Evolutionary conservation across 108 stramenopile species (phyloP).

Genomic region (Nannochloropsis gaditana): DNA sequence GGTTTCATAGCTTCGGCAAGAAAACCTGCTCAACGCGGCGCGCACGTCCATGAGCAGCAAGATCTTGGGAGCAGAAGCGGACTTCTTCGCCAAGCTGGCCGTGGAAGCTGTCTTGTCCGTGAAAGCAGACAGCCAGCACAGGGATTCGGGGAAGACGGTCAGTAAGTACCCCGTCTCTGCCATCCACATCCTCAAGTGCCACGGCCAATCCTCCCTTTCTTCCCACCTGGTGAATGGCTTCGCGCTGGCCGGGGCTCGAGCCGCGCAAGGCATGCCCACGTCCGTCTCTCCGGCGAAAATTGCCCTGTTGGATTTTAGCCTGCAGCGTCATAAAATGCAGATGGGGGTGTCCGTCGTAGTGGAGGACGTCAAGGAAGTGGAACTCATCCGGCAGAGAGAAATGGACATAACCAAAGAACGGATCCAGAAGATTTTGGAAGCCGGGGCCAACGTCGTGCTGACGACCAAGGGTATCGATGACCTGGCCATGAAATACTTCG

Average conservation of each 20-base stretch:
- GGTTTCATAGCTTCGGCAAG: slow-evolving; percentile 41
- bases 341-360: slow-evolving; percentile 82
- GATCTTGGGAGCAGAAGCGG: slow-evolving; percentile 85
- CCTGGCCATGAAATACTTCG: slow-evolving; percentile 98
- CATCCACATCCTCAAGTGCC: slow-evolving; percentile 98
- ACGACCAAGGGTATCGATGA: slow-evolving; percentile 99
- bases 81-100: slow-evolving; percentile 88
- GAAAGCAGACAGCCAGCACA: slow-evolving; percentile 54
- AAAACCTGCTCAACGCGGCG: slow-evolving; percentile 88
- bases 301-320: slow-evolving; percentile 95
- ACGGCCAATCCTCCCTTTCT: slow-evolving; percentile 89
- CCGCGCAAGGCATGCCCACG: slow-evolving; percentile 93
- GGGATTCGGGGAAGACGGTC: neutral
- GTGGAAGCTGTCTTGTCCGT: slow-evolving; percentile 93
- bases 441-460: slow-evolving; percentile 93
- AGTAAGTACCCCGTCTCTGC: slow-evolving; percentile 85
- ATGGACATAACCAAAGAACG: slow-evolving; percentile 99
- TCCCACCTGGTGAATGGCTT: slow-evolving; percentile 87
- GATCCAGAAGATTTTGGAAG: slow-evolving; percentile 90
- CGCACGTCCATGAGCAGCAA: slow-evolving; percentile 93
- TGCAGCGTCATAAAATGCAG: slow-evolving; percentile 96
- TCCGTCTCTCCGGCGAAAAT: slow-evolving; percentile 79
- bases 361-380: slow-evolving; percentile 64
- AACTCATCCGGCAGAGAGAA: slow-evolving; percentile 92
- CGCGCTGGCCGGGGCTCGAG: slow-evolving; percentile 86